A percentile compares a stretch with the other conserved stretches of the same genome.
These are phyloP conservation scores for Lactarius quietus DNA, from an alignment of 768 basidiomycete species.

Conservation along the genomic window DNA sequence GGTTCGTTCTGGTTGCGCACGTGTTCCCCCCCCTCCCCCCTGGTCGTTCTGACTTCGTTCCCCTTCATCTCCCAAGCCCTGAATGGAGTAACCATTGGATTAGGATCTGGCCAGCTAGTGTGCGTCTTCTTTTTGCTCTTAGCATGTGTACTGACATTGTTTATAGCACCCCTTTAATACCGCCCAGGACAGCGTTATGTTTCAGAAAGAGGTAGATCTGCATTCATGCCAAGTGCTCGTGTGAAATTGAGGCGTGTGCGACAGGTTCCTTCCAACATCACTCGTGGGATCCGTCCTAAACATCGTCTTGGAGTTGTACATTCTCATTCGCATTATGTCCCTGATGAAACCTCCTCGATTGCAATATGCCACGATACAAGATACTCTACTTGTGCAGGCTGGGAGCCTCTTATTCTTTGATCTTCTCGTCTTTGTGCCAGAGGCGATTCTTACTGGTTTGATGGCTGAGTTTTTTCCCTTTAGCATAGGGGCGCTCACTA, in stretches of 20 bases:
- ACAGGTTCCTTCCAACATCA: slow-evolving; percentile 40
- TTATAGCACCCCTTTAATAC: not conserved
- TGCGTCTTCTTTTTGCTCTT: slow-evolving; percentile 1
- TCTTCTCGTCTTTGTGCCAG: slow-evolving; percentile 39
- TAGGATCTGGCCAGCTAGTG: slow-evolving; percentile 14
- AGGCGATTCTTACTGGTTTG: slow-evolving; percentile 34
- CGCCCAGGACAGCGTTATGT: not conserved
- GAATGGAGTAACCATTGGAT: not conserved
- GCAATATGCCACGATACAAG: slow-evolving; percentile 28
- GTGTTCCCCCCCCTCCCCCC: not conserved
- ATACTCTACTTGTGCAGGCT: slow-evolving; percentile 35
- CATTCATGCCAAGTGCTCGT: not conserved
- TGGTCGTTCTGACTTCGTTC: not conserved
- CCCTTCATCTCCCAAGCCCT: not conserved
- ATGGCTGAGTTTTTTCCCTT: slow-evolving; percentile 43
- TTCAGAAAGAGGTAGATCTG: slow-evolving; percentile 15
- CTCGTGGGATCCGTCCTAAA: slow-evolving; percentile 37
- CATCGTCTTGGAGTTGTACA: slow-evolving; percentile 39
- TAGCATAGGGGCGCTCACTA: slow-evolving; percentile 40
- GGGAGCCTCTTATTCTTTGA: slow-evolving; percentile 44
- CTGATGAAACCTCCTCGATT: slow-evolving; percentile 31
- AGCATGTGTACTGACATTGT: not conserved
- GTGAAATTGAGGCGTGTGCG: not conserved
- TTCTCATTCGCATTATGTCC: slow-evolving; percentile 35
- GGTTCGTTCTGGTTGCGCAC: slow-evolving; percentile 6